Conservation (phyloP, 345 rosid genomes). For the Barbarea vulgaris region DNA sequence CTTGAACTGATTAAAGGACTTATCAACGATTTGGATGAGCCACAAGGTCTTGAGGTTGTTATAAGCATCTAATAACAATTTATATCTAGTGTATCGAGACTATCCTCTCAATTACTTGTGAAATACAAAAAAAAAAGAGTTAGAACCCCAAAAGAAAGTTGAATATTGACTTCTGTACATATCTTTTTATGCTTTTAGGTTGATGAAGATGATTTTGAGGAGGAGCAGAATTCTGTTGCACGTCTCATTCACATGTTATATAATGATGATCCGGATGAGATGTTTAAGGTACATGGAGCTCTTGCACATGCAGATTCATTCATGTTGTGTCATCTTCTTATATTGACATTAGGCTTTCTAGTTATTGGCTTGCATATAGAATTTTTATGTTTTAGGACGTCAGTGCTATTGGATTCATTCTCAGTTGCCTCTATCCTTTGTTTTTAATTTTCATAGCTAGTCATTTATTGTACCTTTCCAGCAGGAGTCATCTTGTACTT, state of each 20-base stretch:
- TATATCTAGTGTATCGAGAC: conserved; percentile 15
- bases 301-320: conserved; percentile 24
- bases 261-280: conserved; percentile 89
- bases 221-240: conserved; percentile 97
- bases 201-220: conserved; percentile 95
- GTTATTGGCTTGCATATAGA: conserved; percentile 15
- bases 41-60: conserved; percentile 65
- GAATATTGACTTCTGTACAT: background rate
- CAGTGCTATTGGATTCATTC: conserved; percentile 9
- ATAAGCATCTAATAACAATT: conserved; percentile 22
- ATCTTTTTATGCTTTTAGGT: conserved; percentile 47
- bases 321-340: conserved; percentile 15
- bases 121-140: background rate
- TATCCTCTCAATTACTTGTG: conserved; percentile 12
- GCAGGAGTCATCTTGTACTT: conserved; percentile 13
- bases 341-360: conserved; percentile 30
- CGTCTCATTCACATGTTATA: conserved; percentile 91
- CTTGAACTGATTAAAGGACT: conserved; percentile 93
- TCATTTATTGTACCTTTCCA: conserved; percentile 5
- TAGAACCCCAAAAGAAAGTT: conserved; percentile 16
- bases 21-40: conserved; percentile 82
- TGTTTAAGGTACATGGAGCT: conserved; percentile 78
- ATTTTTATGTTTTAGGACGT: background rate
- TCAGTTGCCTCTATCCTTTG: conserved; percentile 13
- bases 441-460: conserved; percentile 14